A percentile compares a stretch with the other conserved stretches of the same genome.
Evolutionary conservation across 1,284 basidiomycete genomes (phyloP).

Genomic region (Naganishia sp.): DNA sequence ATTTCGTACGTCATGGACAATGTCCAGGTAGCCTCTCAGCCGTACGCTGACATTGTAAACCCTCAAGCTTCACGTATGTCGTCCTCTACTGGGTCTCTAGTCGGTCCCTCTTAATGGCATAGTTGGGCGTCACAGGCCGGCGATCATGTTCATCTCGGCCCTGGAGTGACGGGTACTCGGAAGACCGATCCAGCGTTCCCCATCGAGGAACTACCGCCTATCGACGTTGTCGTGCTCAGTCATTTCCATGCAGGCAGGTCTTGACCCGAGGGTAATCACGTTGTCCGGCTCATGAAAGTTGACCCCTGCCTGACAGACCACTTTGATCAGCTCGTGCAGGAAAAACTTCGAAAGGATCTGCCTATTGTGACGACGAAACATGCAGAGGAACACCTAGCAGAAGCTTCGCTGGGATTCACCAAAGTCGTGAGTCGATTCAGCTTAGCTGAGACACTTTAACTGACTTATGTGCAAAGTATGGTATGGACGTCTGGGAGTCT

Average conservation of each 20-base stretch:
- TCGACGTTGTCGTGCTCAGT: constrained; percentile 34
- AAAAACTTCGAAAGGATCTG: constrained; percentile 32
- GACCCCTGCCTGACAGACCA: constrained; percentile 19
- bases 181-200: constrained; percentile 33
- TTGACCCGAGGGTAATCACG: no score
- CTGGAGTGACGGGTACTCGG: constrained; percentile 31
- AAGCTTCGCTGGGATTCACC: constrained; percentile 34
- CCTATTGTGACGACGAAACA: constrained; percentile 34
- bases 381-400: constrained; percentile 32
- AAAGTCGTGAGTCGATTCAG: constrained; percentile 32
- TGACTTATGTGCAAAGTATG: constrained; percentile 7
- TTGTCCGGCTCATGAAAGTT: no score
- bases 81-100: background rate
- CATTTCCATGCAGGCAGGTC: constrained; percentile 34
- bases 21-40: background rate
- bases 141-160: constrained; percentile 35
- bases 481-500: constrained; percentile 32
- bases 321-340: constrained; percentile 35
- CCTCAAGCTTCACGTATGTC: constrained; percentile 6
- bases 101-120: background rate
- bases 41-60: background rate
- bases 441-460: background rate
- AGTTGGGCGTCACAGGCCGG: constrained; percentile 25
- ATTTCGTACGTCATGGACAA: constrained; percentile 24
- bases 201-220: constrained; percentile 30